Conservation (phyloP, 345 rosid genomes). For the Moricandia arvensis region DNA sequence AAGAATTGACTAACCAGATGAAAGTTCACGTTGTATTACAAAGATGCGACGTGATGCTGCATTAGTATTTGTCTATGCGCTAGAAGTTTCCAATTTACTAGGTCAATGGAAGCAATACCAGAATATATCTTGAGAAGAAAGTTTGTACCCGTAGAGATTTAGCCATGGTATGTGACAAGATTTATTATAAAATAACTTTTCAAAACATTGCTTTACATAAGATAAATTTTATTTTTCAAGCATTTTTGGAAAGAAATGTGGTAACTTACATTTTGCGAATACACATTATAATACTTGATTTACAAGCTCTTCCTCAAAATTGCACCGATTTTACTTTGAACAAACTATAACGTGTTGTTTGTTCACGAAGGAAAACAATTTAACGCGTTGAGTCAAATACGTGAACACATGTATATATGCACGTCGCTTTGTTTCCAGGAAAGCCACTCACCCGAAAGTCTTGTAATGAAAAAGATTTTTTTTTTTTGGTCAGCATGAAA, state of each 20-base stretch:
- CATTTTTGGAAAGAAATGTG: neutral
- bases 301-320: neutral
- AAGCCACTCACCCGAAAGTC: constrained; percentile 12
- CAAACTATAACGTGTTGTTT: neutral
- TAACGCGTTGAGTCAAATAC: constrained; percentile 26
- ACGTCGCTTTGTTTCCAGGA: constrained; percentile 33
- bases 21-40: neutral
- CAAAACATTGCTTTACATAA: neutral
- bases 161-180: neutral
- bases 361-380: neutral
- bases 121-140: neutral
- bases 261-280: neutral
- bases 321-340: neutral
- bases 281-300: neutral
- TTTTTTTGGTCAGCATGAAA: too few species aligned
- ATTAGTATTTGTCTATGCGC: neutral
- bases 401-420: constrained; percentile 30
- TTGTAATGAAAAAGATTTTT: constrained; percentile 16
- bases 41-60: neutral
- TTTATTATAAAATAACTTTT: neutral
- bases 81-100: neutral
- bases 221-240: neutral
- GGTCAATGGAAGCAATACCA: neutral
- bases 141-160: neutral
- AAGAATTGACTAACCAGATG: neutral